These are phyloP conservation scores for Gnetum montanum DNA, from an alignment of 75 land plant genomes.

Conservation along the genomic window DNA sequence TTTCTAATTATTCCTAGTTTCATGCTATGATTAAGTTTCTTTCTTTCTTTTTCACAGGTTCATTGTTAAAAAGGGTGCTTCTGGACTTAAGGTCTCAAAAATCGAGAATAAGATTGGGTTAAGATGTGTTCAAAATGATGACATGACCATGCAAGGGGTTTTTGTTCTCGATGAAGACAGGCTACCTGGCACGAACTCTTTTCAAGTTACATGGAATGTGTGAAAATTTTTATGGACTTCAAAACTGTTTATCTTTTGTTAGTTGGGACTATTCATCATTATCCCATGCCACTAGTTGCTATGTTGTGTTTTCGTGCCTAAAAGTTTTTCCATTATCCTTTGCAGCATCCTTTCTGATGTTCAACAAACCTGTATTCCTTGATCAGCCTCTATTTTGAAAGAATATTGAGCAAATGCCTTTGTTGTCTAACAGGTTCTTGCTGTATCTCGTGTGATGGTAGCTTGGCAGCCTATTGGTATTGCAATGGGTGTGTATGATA, in stretches of 20 bases:
- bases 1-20: no score
- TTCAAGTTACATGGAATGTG: conserved; percentile 90
- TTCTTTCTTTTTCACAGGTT: conserved; percentile 46
- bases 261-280: neutral
- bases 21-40: no score
- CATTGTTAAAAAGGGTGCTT: conserved; percentile 73
- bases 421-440: conserved; percentile 50
- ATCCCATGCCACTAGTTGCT: neutral
- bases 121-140: conserved; percentile 92
- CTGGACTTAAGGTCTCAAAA: conserved; percentile 69
- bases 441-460: conserved; percentile 88
- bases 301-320: neutral
- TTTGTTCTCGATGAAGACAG: conserved; percentile 93
- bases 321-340: no score
- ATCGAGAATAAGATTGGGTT: conserved; percentile 89
- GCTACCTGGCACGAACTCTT: conserved; percentile 74
- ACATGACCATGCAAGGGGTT: conserved; percentile 60
- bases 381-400: neutral
- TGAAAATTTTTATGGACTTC: neutral
- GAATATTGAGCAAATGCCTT: neutral
- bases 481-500: conserved; percentile 89
- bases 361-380: neutral
- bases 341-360: no score
- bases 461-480: conserved; percentile 98
- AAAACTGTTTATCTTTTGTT: no score